Percentiles rank a stretch among this genome's conserved stretches.
phyloP scores from a whole-genome alignment of 2,329 filamentous ascomycete species.

The Coniochaeta ligniaria region DNA sequence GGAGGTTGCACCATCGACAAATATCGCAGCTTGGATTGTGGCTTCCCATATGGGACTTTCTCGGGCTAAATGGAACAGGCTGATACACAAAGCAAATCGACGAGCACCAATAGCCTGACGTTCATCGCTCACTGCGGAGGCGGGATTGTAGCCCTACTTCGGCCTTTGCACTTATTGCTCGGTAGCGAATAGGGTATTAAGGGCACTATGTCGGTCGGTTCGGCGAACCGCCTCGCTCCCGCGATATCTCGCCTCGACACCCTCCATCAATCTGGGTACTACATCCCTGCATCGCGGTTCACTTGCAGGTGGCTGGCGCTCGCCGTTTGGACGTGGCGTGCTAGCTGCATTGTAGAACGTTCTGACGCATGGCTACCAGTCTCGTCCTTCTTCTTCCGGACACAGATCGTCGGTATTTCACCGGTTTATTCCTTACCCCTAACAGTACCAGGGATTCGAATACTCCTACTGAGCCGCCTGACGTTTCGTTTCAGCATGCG shows the following conservation, averaged over 20 bases:
- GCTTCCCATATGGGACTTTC: conserved; percentile 5
- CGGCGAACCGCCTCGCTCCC: conserved; percentile 6
- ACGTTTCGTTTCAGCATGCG: neutral
- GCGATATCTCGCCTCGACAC: neutral
- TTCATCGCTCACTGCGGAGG: neutral
- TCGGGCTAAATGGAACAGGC: conserved; percentile 15
- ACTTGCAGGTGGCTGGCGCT: neutral
- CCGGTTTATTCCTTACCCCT: neutral
- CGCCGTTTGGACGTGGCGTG: neutral
- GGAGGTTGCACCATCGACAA: neutral
- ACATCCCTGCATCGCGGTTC: neutral
- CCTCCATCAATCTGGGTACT: neutral
- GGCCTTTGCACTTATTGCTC: neutral
- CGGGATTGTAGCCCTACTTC: neutral
- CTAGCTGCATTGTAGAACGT: neutral
- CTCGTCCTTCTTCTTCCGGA: neutral
- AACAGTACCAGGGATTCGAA: neutral
- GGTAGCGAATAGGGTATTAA: conserved; percentile 19
- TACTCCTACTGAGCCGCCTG: neutral
- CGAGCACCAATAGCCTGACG: neutral
- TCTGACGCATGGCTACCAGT: neutral
- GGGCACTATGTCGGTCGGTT: conserved; percentile 1
- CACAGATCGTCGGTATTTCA: neutral
- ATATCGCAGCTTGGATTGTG: neutral
- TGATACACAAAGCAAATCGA: conserved; percentile 7